Evolutionary conservation across 169 alveolate genomes (phyloP), one percentile per base, ranked within the genome.

Genomic region (Toxoplasma gondii): DNA sequence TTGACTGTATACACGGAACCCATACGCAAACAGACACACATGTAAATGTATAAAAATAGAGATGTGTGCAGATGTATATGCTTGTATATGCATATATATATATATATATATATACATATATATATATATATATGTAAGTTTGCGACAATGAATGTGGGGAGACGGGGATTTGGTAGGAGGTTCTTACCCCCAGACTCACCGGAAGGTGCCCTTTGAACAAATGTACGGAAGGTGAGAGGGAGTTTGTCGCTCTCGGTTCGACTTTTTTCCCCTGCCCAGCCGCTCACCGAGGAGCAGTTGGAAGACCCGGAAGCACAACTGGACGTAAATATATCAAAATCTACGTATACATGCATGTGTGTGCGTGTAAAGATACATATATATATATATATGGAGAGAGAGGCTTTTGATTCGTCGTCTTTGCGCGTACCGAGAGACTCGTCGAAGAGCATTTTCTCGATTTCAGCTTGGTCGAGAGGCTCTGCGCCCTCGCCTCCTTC

Each of bases 371-470:
- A n/a, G n/a, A n/a, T n/a, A n/a, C n/a, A 49, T 49, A 49, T 49
- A 49, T 49, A 12, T 12, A 12, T 49, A 49, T 49, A 12, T 49
- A 7, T 49, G 58, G 58, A 49, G 58, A 12, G 58, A 49, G 22
- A 12, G 58, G 58, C 4, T 49, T 49, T 49, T 12, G 84, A 31
- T 2, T 74, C 44, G 5, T 16, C 84, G 27, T 31, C 43, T 17
- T 12, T 2, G 84, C n/a, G 84, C 67, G 0, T 19, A 92, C 95
- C 95, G 45, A 92, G 92, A 36, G 38, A 74, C 43, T 92, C 95
- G 69, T 92, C 95, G 54, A 92, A 92, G 22, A 92, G 91, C 95
- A 92, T 92, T 69, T 81, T 9, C 64, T 92, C 95, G 10, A 92
- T 39, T 92, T 92, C 95, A 2, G 93, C 92, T 27, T 29, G 92